A percentile compares a stretch with the other conserved stretches of the same genome.
Evolutionary conservation across 371 early-diverging fungal species (phyloP).

Genomic region (Rhizopus arrhizus): DNA sequence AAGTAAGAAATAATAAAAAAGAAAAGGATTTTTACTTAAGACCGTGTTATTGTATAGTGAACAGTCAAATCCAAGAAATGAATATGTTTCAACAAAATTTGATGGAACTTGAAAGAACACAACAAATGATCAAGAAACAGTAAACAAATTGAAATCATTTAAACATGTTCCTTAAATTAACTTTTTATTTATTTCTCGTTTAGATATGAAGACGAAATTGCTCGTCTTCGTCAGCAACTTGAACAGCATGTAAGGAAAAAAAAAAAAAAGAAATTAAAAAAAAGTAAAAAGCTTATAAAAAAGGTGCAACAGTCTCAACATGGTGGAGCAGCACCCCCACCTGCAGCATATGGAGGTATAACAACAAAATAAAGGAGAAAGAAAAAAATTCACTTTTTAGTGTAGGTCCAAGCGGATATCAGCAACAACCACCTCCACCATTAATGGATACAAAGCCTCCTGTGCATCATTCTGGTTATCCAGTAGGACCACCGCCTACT

Average conservation of each 20-base stretch:
- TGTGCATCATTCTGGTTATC: conserved; percentile 30
- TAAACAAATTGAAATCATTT: conserved; percentile 20
- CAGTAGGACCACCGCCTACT: conserved; percentile 21
- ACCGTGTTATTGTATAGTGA: conserved; percentile 40
- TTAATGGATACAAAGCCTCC: conserved; percentile 41
- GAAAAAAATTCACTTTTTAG: neutral
- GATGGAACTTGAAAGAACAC: conserved; percentile 78
- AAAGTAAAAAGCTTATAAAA: neutral
- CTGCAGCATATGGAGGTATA: conserved; percentile 19
- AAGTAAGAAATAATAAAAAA: conserved; percentile 46
- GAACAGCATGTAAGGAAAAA: conserved; percentile 40
- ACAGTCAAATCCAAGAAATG: conserved; percentile 77
- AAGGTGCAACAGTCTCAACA: conserved; percentile 26
- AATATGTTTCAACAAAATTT: conserved; percentile 73
- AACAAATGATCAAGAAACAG: conserved; percentile 75
- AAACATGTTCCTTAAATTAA: neutral
- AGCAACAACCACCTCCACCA: conserved; percentile 23
- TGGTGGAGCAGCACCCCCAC: conserved; percentile 29
- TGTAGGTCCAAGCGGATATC: conserved; percentile 34
- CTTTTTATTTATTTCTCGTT: neutral
- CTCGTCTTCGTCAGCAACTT: conserved; percentile 50
- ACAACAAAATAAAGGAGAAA: neutral
- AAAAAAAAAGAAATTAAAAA: conserved; percentile 9
- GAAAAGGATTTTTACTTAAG: neutral
- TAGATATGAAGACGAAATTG: conserved; percentile 59